Base-by-base conservation (phyloP, 371 early-diverging fungal genomes). In the Lichtheimia ornata region DNA sequence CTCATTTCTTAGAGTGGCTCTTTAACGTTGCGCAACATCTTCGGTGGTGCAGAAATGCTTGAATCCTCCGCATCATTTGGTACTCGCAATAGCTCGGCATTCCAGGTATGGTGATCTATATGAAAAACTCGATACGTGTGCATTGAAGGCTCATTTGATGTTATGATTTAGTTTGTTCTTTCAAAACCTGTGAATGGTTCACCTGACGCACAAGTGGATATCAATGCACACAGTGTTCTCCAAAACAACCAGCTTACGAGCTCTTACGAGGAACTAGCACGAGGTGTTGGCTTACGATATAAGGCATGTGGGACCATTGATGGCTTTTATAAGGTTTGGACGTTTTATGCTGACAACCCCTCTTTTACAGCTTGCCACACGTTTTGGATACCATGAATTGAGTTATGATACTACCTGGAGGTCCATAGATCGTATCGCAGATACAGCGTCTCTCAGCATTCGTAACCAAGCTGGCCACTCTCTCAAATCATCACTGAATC, bases 391-490 rank as follows among this genome's bases (percentile, higher is more conserved):
- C 58, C 93, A 94, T 65, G 91, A 93, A 61, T 52, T 94, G 27
- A 73, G 74, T 25, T 91, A 90, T 66, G 79, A 85, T 55, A 76
- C 83, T 6, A 71, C 84, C 5, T 96, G 95, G 96, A 86, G 97
- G 54, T 84, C 91, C 12, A 74, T 94, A 28, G 83, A 86, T 65
- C 84, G 83, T 53, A 72, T 96, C 1, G 78, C 90, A 1, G 70
- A 83, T n/a, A 71, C 71, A 17, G 95, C 96, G 1, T 93, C 94
- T 3, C 61, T 20, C 73, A 93, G 94, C 65, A 84, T 96, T 58
- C 91, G 97, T 27, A 72, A 88, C 41, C 91, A 94, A 62, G 96
- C 91, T 15, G 97, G 96, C 0, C 91, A 97, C 69, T 79, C 91
- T 17, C 73, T 97, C 40, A 97, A 97, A 69, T 91, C 95, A 4